A percentile compares a stretch with the other conserved stretches of the same genome.
Conservation (phyloP, 2,329 filamentous ascomycete genomes). For the Ceratocystis lukuohia region DNA sequence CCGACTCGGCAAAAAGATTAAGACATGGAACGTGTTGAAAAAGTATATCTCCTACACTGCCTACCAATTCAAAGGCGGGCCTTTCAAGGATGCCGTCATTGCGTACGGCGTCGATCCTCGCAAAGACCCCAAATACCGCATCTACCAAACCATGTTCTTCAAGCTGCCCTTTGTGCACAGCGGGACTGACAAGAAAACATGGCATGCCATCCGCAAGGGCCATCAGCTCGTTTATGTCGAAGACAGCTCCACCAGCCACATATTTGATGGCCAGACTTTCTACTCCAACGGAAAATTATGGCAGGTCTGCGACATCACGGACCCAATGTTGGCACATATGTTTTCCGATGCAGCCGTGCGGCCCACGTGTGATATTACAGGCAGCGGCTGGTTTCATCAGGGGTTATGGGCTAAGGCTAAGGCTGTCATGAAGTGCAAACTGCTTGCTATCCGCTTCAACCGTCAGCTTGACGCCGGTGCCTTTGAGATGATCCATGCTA, state of each 20-base stretch:
- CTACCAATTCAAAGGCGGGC: constrained; percentile 85
- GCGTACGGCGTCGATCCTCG: constrained; percentile 79
- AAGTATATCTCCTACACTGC: constrained; percentile 70
- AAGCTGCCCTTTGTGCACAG: constrained; percentile 41
- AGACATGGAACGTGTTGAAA: constrained; percentile 48
- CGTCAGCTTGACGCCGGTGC: constrained; percentile 37
- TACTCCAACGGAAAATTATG: constrained; percentile 76
- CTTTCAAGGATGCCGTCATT: constrained; percentile 80
- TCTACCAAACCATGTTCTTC: constrained; percentile 84
- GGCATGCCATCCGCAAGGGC: constrained; percentile 22
- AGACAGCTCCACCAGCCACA: constrained; percentile 43
- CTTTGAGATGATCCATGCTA: constrained; percentile 32
- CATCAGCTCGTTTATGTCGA: constrained; percentile 30
- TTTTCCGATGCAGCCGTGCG: constrained; percentile 51
- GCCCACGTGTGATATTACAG: constrained; percentile 41
- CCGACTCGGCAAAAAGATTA: constrained; percentile 41
- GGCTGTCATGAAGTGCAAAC: constrained; percentile 77
- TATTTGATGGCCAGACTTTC: constrained; percentile 69
- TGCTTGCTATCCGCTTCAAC: constrained; percentile 50
- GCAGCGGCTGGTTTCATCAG: constrained; percentile 73
- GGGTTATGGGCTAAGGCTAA: constrained; percentile 74
- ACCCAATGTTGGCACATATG: constrained; percentile 56
- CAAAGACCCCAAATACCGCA: constrained; percentile 57
- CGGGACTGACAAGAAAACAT: constrained; percentile 27
- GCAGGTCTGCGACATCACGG: constrained; percentile 85